Base-by-base conservation (phyloP, 169 alveolate species). In the Plasmodium gonderi region DNA sequence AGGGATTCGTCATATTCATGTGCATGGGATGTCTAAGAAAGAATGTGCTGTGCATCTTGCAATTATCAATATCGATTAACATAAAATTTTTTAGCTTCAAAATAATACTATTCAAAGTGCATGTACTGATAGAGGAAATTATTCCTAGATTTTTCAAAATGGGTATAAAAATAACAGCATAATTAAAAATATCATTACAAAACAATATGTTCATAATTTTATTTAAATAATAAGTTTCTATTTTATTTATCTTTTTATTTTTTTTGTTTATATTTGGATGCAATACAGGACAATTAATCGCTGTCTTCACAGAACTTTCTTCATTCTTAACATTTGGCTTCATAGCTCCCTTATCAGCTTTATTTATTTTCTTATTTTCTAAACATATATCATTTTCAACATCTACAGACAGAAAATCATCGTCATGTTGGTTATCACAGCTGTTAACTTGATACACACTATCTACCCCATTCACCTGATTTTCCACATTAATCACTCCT, bases 171-270 rank as follows among this genome's bases (percentile, higher is more conserved):
- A 83, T 83, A 31, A 83, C 5, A 17, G 92, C 51, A 20, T 83
- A 83, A 14, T 68, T 83, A 33, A 69, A 72, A 45, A 83, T 9
- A 36, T 49, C 44, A 60, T 49, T 3, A 11, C 77, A 69, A 5
- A 83, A 83, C 29, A 83, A 6, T 5, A 11, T 69, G 29, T 20
- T 69, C 42, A 83, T 83, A 14, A 83, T 76, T 83, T 83, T 51
- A 11, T 83, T 83, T 60, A 83, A 29, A 83, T 74, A 83, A 2
- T 31, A 12, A 3, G 47, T 47, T 12, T 31, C 26, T 0, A 82
- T 72, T 47, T 44, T 45, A n/a, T 47, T 82, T 69, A 5, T 82
- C 11, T 45, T 82, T 8, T 82, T 82, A 9, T 49, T 60, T 2
- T 31, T 80, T 20, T 80, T 54, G 8, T 77, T 49, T 29, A 31